Evolutionary conservation across 257 asterid species (phyloP), one percentile per base, ranked within the genome.

Genomic region (Solanum ossicruentum): DNA sequence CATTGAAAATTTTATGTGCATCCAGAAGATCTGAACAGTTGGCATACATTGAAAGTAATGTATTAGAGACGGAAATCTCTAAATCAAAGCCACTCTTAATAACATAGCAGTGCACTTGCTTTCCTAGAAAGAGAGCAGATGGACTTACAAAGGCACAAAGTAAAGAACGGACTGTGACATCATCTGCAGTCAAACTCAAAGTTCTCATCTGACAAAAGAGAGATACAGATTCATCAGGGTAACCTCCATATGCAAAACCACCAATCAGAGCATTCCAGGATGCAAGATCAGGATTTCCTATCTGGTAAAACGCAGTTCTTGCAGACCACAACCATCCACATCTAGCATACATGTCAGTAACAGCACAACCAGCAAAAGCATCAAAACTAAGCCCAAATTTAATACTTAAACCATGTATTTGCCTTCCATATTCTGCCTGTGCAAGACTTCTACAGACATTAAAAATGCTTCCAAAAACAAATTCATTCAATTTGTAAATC

Each of bases 261-360:
- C 93, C 87, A 82, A 94, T 86, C 70, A 91, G 41, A 28, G 98
- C 95, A 87, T 94, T 94, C 96, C 97, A 94, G 20, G 96, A 89
- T 55, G 88, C 97, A 78, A 77, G 72, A 91, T 94, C 98, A 1
- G 95, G 97, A 78, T 86, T 88, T 84, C 89, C 86, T 75, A 94
- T 94, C 84, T 85, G 85, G 81, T 57, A 32, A 55, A 94, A 94
- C 6, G 92, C 92, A 43, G 87, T 85, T 92, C 89, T 92, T 84
- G 96, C 93, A 60, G 90, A 92, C 83, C 54, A 16, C 86, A 92
- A 86, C 83, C 89, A 84, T 84, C 93, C 92, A 71, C 95, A 93
- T 91, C 93, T 91, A 58, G 95, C 95, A 84, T 94, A 94, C 98
- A 94, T 93, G 86, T 93, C 96, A 21, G 96, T 87, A 82, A 94